Base-by-base conservation (phyloP, 495 filamentous ascomycete species). In the Penicillium flavigenum region DNA sequence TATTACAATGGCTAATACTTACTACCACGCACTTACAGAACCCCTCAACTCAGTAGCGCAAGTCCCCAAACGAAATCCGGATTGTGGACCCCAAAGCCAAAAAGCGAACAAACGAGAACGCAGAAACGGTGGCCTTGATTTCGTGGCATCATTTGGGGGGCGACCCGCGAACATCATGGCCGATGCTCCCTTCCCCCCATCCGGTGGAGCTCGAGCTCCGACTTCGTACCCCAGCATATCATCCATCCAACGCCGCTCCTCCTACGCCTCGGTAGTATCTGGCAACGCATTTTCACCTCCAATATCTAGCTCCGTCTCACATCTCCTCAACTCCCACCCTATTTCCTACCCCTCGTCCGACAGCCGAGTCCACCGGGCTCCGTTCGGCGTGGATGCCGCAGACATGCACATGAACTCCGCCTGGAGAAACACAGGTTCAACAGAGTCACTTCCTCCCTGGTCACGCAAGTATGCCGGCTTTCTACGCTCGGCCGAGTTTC, bases 201-300 rank as follows among this genome's bases (percentile, higher is more conserved):
- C 76, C 67, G 70, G 77, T 74, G 76, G 78, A 74, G 73, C 76
- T 70, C 65, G 60, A 66, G 73, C 69, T 69, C 68, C 67, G 54
- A 60, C 73, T 60, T 67, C 74, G 55, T 74, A 73, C 55, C 29
- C 46, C 17, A 29, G 20, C 29, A 71, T 75, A 63, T 74, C 76
- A 48, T 72, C 74, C 44, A 72, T 72, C 55, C 78, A 72, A 47
- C 73, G 79, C 60, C 76, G 77, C 57, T 81, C 77, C 27, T 95
- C 91, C 32, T 95, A 96, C 79, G 90, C 91, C 47, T 90, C 90
- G 51, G 88, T 92, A 48, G 82, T 88, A 50, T 87, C 91, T 32
- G 89, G 89, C 53, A 75, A 86, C 64, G 78, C 81, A 56, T 66
- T 76, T 24, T 74, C 80, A 42, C 79, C 65, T 63, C 64, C 81